phyloP scores from a whole-genome alignment of 2,329 filamentous ascomycete species.

The Fusarium sarcochroum region DNA sequence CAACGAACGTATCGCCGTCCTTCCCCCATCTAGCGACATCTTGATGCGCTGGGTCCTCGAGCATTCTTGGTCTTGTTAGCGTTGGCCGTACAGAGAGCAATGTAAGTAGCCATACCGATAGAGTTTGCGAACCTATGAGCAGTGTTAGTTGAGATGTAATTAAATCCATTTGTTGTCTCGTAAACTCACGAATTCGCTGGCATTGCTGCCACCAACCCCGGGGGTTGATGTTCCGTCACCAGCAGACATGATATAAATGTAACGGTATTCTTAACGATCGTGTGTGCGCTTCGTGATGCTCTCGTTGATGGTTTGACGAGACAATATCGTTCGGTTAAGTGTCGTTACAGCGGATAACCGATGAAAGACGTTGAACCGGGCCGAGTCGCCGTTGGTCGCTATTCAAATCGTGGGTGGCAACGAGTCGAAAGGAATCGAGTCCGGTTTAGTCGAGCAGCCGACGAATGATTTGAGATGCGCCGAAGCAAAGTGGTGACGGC shows the following conservation, averaged over 20 bases:
- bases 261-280: constrained; percentile 9
- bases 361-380: constrained; percentile 35
- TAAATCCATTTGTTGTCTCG: background rate
- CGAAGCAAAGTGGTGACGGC: constrained; percentile 19
- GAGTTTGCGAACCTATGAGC: constrained; percentile 88
- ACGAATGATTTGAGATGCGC: constrained; percentile 21
- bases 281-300: constrained; percentile 9
- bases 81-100: background rate
- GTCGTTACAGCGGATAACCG: constrained; percentile 26
- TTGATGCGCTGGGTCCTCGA: constrained; percentile 94
- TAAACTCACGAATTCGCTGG: constrained; percentile 91
- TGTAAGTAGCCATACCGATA: constrained; percentile 80
- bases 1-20: constrained; percentile 95
- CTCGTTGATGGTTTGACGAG: constrained; percentile 5
- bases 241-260: constrained; percentile 51
- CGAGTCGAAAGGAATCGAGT: background rate
- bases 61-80: constrained; percentile 69
- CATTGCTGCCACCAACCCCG: constrained; percentile 76
- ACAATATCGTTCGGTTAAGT: constrained; percentile 22
- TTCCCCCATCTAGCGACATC: constrained; percentile 96
- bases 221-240: constrained; percentile 53
- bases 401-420: constrained; percentile 17
- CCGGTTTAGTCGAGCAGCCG: background rate
- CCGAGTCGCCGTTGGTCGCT: constrained; percentile 26
- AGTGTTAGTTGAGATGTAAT: constrained; percentile 44